A percentile compares a stretch with the other conserved stretches of the same genome.
These are phyloP conservation scores for Chlorella sp. DNA, from an alignment of 139 green algal genomes.

Conservation along the genomic window DNA sequence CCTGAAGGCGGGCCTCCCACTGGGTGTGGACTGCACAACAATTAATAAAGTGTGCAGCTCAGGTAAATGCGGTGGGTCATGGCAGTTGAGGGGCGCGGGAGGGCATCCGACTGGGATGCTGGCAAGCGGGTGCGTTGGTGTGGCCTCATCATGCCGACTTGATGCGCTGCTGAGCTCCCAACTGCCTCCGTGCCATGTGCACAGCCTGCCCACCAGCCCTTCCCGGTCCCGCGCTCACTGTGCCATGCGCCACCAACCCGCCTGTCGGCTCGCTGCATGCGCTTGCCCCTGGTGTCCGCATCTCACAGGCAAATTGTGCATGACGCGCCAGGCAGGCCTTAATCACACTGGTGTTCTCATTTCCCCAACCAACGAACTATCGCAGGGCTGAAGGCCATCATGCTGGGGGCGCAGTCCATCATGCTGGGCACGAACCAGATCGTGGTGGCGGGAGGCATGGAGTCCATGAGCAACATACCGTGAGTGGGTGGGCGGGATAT, in stretches of 20 bases:
- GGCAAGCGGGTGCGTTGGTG: neutral
- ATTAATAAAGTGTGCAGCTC: conserved; percentile 94
- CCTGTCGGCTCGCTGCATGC: no score
- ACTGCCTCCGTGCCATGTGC: no score
- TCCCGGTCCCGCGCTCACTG: neutral
- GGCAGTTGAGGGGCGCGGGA: neutral
- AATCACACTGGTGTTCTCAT: no score
- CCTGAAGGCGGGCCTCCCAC: conserved; percentile 77
- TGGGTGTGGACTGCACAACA: conserved; percentile 73
- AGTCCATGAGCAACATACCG: conserved; percentile 91
- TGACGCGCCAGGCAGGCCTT: no score
- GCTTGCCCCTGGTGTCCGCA: no score
- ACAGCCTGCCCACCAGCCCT: neutral
- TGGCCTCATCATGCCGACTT: neutral
- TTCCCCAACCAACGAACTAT: neutral
- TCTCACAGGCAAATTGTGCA: no score
- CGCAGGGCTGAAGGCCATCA: conserved; percentile 89
- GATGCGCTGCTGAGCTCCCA: no score
- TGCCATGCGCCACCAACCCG: neutral
- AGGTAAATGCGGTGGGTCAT: neutral
- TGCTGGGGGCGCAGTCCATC: conserved; percentile 83
- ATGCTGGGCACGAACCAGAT: conserved; percentile 64
- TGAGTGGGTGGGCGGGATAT: neutral
- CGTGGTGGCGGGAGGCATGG: conserved; percentile 93
- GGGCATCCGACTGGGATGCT: neutral